Conservation (phyloP, 2,329 filamentous ascomycete species). For the Colletotrichum gigasporum region DNA sequence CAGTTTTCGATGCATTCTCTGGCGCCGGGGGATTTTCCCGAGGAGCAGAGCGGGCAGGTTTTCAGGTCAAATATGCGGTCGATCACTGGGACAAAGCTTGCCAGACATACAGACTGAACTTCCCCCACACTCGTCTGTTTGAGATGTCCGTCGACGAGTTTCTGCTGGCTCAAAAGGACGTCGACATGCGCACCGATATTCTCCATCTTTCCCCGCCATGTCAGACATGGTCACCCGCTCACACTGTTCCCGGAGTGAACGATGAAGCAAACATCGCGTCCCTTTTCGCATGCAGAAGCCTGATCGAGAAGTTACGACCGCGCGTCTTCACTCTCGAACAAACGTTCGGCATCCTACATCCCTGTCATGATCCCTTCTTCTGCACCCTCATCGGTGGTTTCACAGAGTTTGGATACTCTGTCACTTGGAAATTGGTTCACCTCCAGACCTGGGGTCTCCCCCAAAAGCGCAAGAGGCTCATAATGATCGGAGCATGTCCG, state of each 20-base stretch:
- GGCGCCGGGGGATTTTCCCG: slow-evolving; percentile 77
- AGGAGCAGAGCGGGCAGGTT: slow-evolving; percentile 67
- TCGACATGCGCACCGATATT: slow-evolving; percentile 65
- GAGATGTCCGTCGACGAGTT: slow-evolving; percentile 60
- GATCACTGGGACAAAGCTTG: slow-evolving; percentile 69
- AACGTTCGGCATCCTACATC: slow-evolving; percentile 72
- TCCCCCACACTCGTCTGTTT: slow-evolving; percentile 59
- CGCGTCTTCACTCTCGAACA: slow-evolving; percentile 82
- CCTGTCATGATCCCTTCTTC: slow-evolving; percentile 63
- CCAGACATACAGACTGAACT: slow-evolving; percentile 68
- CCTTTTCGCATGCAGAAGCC: slow-evolving; percentile 60
- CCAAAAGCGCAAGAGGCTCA: slow-evolving; percentile 59
- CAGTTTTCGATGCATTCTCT: slow-evolving; percentile 76
- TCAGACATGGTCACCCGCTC: slow-evolving; percentile 77
- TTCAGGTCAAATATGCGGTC: slow-evolving; percentile 69
- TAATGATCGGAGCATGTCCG: slow-evolving; percentile 69
- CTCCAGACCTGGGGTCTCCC: slow-evolving; percentile 61
- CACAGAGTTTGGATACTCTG: slow-evolving; percentile 71
- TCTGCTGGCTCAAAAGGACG: slow-evolving; percentile 43
- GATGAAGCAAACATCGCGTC: slow-evolving; percentile 75
- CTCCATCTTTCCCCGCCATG: slow-evolving; percentile 82
- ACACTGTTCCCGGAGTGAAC: slow-evolving; percentile 66
- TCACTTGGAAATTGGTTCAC: slow-evolving; percentile 72
- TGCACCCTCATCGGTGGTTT: slow-evolving; percentile 70
- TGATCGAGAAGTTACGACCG: slow-evolving; percentile 69